Percentiles rank a stretch among this genome's conserved stretches.
phyloP scores from a whole-genome alignment of 352 stramenopile species.

The Phytophthora fragariaefolia region DNA sequence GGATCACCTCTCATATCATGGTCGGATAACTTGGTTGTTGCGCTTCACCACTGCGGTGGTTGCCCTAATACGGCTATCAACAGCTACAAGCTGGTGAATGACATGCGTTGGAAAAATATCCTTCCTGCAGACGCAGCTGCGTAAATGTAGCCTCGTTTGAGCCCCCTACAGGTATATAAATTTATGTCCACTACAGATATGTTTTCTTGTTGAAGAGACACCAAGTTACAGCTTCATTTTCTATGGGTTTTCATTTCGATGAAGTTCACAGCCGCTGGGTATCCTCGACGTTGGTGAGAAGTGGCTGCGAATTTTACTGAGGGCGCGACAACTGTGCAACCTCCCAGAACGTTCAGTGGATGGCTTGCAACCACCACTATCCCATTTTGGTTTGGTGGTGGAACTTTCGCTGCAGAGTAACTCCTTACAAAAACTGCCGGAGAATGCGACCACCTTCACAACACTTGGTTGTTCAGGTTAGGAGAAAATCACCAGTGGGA shows the following conservation, averaged over 20 bases:
- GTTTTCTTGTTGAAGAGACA: background rate
- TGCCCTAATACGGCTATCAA: constrained; percentile 81
- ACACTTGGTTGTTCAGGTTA: background rate
- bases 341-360: constrained; percentile 19
- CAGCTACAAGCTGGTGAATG: constrained; percentile 56
- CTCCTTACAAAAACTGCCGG: constrained; percentile 12
- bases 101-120: constrained; percentile 48
- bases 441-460: background rate
- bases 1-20: constrained; percentile 69
- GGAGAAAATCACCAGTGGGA: background rate
- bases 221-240: background rate
- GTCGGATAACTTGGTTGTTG: constrained; percentile 68
- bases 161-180: too few relatives aligned
- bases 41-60: constrained; percentile 76
- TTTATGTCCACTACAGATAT: too few relatives aligned
- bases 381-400: constrained; percentile 20
- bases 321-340: constrained; percentile 4
- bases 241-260: constrained; percentile 4
- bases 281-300: background rate
- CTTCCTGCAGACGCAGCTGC: constrained; percentile 49
- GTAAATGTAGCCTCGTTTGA: constrained; percentile 2
- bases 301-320: constrained; percentile 14
- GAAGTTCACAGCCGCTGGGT: background rate
- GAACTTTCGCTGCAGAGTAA: constrained; percentile 37
- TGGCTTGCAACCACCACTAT: constrained; percentile 23